Evolutionary conservation across 2,329 filamentous ascomycete species (phyloP).

Genomic region (Torrubiella hemipterigena): DNA sequence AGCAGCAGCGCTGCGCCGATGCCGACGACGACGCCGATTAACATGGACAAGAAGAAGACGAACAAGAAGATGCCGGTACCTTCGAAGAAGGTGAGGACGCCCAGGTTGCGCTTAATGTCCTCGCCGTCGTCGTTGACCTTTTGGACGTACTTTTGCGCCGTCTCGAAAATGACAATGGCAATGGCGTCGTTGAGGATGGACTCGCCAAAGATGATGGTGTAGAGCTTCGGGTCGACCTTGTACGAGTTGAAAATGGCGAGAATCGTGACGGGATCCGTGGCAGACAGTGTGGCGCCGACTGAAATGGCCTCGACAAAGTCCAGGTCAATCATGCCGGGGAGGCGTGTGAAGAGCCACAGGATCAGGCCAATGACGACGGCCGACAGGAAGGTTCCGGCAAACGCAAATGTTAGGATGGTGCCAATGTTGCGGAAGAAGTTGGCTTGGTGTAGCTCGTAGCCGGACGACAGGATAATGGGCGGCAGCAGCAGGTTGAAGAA

Average conservation of each 20-base stretch:
- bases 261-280: constrained; percentile 95
- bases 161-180: constrained; percentile 97
- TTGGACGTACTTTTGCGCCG: constrained; percentile 89
- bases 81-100: constrained; percentile 74
- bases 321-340: constrained; percentile 75
- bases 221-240: constrained; percentile 97
- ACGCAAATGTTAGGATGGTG: constrained; percentile 93
- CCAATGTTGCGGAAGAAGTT: constrained; percentile 99
- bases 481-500: constrained; percentile 99
- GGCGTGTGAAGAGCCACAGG: constrained; percentile 76
- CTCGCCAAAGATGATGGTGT: constrained; percentile 97
- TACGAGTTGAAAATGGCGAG: constrained; percentile 98
- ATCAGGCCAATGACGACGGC: constrained; percentile 87
- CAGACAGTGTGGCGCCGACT: constrained; percentile 89
- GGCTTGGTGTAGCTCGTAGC: constrained; percentile 93
- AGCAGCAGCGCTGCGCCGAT: constrained; percentile 77
- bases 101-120: constrained; percentile 60
- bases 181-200: constrained; percentile 97
- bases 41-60: constrained; percentile 87
- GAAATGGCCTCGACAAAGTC: constrained; percentile 93
- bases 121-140: constrained; percentile 71
- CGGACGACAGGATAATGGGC: constrained; percentile 92
- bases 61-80: constrained; percentile 89
- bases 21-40: constrained; percentile 80
- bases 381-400: constrained; percentile 93